These are phyloP conservation scores for Dicorynia guianensis DNA, from an alignment of 306 rosid genomes.

Conservation along the genomic window DNA sequence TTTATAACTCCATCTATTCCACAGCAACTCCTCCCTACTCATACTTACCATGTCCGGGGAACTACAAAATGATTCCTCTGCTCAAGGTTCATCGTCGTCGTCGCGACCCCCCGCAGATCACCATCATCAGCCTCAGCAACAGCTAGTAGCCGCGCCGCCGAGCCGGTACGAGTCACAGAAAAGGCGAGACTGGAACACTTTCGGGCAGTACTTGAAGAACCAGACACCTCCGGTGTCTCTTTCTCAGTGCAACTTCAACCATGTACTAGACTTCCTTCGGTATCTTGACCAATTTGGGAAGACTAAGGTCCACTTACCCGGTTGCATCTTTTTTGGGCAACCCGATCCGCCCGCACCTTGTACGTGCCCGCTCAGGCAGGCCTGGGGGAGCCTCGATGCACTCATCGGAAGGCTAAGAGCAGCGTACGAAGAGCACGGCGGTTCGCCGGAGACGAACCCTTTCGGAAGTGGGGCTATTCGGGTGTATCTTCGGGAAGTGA, in stretches of 20 bases:
- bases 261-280: constrained; percentile 83
- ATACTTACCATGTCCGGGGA: constrained; percentile 56
- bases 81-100: constrained; percentile 54
- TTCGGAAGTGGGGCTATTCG: constrained; percentile 86
- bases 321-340: constrained; percentile 87
- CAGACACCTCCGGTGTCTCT: constrained; percentile 74
- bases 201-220: constrained; percentile 79
- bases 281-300: constrained; percentile 93
- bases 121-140: constrained; percentile 31
- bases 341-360: constrained; percentile 96
- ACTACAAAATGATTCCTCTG: constrained; percentile 44
- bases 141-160: constrained; percentile 40
- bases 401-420: constrained; percentile 90
- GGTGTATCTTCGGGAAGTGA: constrained; percentile 84
- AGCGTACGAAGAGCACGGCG: constrained; percentile 88
- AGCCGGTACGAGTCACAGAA: constrained; percentile 93
- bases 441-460: constrained; percentile 77
- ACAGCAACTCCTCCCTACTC: constrained; percentile 11
- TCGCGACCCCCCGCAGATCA: constrained; percentile 32
- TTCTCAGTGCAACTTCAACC: constrained; percentile 80
- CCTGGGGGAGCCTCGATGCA: constrained; percentile 96
- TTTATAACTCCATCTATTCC: constrained; percentile 30
- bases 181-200: constrained; percentile 92
- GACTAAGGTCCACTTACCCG: constrained; percentile 82
- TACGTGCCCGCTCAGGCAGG: constrained; percentile 85